Base-by-base conservation (phyloP, 352 stramenopile genomes). In the Peronospora destructor region DNA sequence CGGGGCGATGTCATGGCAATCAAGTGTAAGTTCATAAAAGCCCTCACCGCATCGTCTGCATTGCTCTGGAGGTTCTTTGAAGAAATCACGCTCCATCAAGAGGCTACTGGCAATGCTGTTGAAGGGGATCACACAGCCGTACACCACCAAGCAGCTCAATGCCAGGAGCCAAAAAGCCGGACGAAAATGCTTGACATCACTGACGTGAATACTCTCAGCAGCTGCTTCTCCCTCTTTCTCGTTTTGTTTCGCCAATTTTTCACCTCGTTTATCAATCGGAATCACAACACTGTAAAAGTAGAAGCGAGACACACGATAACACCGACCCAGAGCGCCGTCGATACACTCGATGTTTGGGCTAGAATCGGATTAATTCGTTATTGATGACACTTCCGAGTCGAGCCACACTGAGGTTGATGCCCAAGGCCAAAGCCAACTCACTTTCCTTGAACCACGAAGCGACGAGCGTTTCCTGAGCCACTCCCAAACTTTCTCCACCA, bases 361-460 rank as follows among this genome's bases (percentile, higher is more conserved):
- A 98, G 71, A 39, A 68, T 49, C 0, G 87, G 87, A 56, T 81
- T 0, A 95, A 40, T 43, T 90, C 73, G 58, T 97, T 95, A 68
- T 97, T 98, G 56, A 96, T 88, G 28, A 97, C 91, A 33, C 76
- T 95, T 12, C 91, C 92, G 7, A 97, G 64, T 29, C 90, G 71
- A 37, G 78, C 78, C 8, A 98, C 76, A 50, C 84, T 93, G n/a
- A 98, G 64, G 38, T 93, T 95, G 39, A 97, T 84, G 4, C 88
- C 92, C 37, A 97, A 79, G 4, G 91, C 88, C 11, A 97, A 75
- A 3, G 92, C 92, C 71, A 97, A 57, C 38, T 97, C 89, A 53
- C 76, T 95, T 49, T 92, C 93, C 49, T 90, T 85, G 61, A 98
- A 98, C 92, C 92, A 97, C 7, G 85, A 83, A 2, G 86, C 85